Evolutionary conservation across 306 rosid genomes (phyloP).

Genomic region (Neltuma alba): DNA sequence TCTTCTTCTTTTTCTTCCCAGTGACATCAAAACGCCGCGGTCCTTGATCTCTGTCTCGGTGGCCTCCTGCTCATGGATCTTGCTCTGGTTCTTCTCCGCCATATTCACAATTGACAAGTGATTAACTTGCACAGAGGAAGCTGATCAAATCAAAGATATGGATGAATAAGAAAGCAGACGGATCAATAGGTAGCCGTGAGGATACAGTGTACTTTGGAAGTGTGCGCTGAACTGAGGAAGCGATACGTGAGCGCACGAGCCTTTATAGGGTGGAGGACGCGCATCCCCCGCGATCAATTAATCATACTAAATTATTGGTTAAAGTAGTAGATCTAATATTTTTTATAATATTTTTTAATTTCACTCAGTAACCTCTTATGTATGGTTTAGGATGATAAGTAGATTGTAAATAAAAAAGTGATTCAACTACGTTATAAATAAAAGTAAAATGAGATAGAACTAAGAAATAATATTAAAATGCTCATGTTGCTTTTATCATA

Average conservation of each 20-base stretch:
- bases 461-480: too few relatives aligned
- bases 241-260: background rate
- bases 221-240: background rate
- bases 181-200: background rate
- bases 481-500: too few relatives aligned
- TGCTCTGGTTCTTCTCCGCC: slow-evolving; percentile 72
- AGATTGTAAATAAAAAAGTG: too few relatives aligned
- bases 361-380: too few relatives aligned
- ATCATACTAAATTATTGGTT: too few relatives aligned
- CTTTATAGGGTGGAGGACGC: slow-evolving; percentile 51
- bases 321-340: too few relatives aligned
- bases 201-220: background rate
- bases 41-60: slow-evolving; percentile 55
- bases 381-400: too few relatives aligned
- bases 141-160: background rate
- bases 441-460: too few relatives aligned
- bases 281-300: slow-evolving; percentile 43
- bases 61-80: slow-evolving; percentile 41
- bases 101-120: slow-evolving; percentile 28
- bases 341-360: too few relatives aligned
- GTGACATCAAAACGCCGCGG: slow-evolving; percentile 75
- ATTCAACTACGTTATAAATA: too few relatives aligned
- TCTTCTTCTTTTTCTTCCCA: slow-evolving; percentile 58
- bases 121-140: background rate
- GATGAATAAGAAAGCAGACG: background rate